These are phyloP conservation scores for Curvularia eragrostidis DNA, from an alignment of 2,329 filamentous ascomycete species.

Conservation along the genomic window DNA sequence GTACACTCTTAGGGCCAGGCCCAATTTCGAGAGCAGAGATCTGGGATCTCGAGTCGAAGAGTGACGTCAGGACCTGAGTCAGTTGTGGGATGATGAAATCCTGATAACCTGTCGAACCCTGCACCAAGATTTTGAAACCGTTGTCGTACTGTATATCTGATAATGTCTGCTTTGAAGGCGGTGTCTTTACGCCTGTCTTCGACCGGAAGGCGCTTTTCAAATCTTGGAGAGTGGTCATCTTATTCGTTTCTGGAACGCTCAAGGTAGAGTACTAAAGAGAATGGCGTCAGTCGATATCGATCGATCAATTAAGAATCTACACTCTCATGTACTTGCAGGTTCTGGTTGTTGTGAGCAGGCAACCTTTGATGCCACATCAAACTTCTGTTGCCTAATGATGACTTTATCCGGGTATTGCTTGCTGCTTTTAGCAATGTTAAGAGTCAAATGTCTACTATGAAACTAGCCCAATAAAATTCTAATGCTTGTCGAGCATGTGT, in stretches of 20 bases:
- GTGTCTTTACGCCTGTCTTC: conserved; percentile 31
- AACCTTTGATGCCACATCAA: background rate
- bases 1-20: conserved; percentile 63
- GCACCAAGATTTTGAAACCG: conserved; percentile 56
- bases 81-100: conserved; percentile 53
- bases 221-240: conserved; percentile 55
- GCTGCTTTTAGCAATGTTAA: background rate
- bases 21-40: conserved; percentile 67
- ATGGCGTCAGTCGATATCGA: background rate
- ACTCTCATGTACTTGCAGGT: background rate
- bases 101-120: conserved; percentile 52
- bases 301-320: background rate
- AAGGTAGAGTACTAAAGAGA: conserved; percentile 3
- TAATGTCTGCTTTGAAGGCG: conserved; percentile 45
- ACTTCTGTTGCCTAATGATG: conserved; percentile 1
- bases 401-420: background rate
- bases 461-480: background rate
- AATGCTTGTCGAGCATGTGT: background rate
- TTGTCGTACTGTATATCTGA: conserved; percentile 58
- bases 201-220: conserved; percentile 54
- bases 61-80: conserved; percentile 49
- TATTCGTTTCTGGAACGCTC: background rate
- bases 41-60: conserved; percentile 50
- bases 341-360: background rate
- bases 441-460: background rate